A percentile compares a stretch with the other conserved stretches of the same genome.
Conservation (phyloP, 1,284 basidiomycete genomes). For the Trametes versicolor region DNA sequence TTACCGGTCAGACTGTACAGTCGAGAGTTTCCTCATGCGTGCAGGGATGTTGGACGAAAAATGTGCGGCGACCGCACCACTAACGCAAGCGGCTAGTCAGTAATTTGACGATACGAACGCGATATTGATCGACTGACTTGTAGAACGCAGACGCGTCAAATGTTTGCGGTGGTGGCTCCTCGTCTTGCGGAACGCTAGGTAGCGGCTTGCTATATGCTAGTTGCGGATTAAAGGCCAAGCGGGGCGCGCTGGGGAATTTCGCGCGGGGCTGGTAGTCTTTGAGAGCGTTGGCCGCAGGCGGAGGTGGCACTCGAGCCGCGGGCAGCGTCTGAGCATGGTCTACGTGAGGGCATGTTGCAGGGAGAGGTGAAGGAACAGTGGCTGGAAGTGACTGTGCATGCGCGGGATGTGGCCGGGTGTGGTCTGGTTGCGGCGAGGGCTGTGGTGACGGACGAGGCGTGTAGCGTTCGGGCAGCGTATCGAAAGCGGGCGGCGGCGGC, state of each 20-base stretch:
- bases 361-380: conserved; percentile 5
- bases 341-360: conserved; percentile 12
- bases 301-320: neutral
- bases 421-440: conserved; percentile 5
- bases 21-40: conserved; percentile 18
- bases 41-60: conserved; percentile 29
- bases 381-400: conserved; percentile 24
- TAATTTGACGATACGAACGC: too few relatives aligned
- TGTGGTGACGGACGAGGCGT: conserved; percentile 3
- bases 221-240: conserved; percentile 53
- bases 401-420: conserved; percentile 12
- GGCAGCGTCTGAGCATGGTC: conserved; percentile 18
- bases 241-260: conserved; percentile 18
- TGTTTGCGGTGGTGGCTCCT: conserved; percentile 31
- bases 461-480: neutral
- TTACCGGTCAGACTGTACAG: conserved; percentile 19
- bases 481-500: conserved; percentile 16
- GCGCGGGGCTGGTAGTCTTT: conserved; percentile 19
- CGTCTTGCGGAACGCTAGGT: conserved; percentile 19
- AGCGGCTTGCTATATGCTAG: conserved; percentile 53
- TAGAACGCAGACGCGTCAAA: conserved; percentile 59
- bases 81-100: conserved; percentile 17
- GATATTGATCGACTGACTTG: conserved; percentile 51
- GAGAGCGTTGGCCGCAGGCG: conserved; percentile 8
- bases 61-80: conserved; percentile 40